These are phyloP conservation scores for Priceomyces medius DNA, from an alignment of 805 yeast species.

Conservation along the genomic window DNA sequence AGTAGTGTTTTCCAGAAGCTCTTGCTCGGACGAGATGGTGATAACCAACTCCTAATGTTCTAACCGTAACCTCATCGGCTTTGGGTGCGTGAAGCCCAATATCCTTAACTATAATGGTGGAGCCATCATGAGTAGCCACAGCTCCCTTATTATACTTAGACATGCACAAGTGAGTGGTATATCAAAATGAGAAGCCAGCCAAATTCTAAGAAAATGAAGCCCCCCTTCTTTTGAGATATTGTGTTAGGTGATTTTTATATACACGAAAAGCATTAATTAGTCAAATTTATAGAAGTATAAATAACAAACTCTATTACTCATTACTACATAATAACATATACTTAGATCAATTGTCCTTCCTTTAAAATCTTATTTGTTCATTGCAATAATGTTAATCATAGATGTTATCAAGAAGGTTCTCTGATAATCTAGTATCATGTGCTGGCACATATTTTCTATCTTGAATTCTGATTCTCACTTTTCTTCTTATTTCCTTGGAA, in stretches of 20 bases:
- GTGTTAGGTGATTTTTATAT: too few species aligned
- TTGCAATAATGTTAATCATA: slow-evolving; percentile 1
- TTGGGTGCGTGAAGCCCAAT: background rate
- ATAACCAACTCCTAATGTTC: slow-evolving; percentile 2
- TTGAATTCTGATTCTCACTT: background rate
- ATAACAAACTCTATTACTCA: slow-evolving; percentile 1
- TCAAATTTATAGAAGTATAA: background rate
- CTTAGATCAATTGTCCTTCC: background rate
- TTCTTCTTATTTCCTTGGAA: background rate
- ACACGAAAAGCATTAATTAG: too few species aligned
- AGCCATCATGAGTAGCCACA: background rate
- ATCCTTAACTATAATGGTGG: background rate
- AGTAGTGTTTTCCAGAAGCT: slow-evolving; percentile 5
- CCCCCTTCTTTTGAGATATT: too few species aligned
- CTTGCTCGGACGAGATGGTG: slow-evolving; percentile 5
- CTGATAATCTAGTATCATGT: background rate
- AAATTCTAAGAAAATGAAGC: too few species aligned
- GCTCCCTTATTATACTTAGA: background rate
- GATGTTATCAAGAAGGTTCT: background rate
- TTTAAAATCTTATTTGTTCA: background rate
- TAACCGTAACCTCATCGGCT: slow-evolving; percentile 1
- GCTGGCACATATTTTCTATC: background rate
- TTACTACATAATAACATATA: background rate
- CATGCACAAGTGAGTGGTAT: too few species aligned
- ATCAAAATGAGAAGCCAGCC: too few species aligned